Conservation (phyloP, 2,329 filamentous ascomycete species). For the Plenodomus tracheiphilus region DNA sequence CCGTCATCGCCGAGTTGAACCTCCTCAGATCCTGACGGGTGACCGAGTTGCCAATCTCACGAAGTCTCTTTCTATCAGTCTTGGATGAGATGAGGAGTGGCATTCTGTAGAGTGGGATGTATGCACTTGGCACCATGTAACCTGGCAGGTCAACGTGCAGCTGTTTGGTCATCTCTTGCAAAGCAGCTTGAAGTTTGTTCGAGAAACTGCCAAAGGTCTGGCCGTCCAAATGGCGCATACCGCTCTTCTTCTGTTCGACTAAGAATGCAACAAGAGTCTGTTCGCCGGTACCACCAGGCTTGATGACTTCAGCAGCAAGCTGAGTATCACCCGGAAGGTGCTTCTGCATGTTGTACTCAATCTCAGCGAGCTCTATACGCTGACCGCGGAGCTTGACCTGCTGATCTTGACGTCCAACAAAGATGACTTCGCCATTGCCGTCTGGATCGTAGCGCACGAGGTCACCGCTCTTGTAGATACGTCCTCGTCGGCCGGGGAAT, state of each 20-base stretch:
- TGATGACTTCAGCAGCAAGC: slow-evolving; percentile 56
- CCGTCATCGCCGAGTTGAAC: slow-evolving; percentile 33
- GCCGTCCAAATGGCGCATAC: slow-evolving; percentile 36
- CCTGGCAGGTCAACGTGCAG: slow-evolving; percentile 33
- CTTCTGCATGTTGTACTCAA: slow-evolving; percentile 47
- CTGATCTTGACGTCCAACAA: slow-evolving; percentile 43
- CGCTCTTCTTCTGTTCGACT: slow-evolving; percentile 34
- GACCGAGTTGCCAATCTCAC: slow-evolving; percentile 37
- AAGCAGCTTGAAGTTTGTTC: slow-evolving; percentile 30
- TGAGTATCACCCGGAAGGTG: slow-evolving; percentile 43
- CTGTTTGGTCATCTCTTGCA: slow-evolving; percentile 35
- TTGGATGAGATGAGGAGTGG: slow-evolving; percentile 42
- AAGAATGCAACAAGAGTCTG: slow-evolving; percentile 41
- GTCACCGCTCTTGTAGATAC: slow-evolving; percentile 40
- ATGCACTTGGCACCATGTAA: slow-evolving; percentile 44
- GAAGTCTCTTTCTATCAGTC: slow-evolving; percentile 41
- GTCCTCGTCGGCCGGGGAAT: slow-evolving; percentile 57
- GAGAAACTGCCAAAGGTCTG: slow-evolving; percentile 38
- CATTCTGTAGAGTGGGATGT: slow-evolving; percentile 43
- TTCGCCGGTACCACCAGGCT: slow-evolving; percentile 36
- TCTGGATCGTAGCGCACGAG: slow-evolving; percentile 55
- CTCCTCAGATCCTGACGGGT: slow-evolving; percentile 37
- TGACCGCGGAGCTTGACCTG: slow-evolving; percentile 49
- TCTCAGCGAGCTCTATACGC: slow-evolving; percentile 44
- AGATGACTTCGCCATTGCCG: slow-evolving; percentile 39